A percentile compares a stretch with the other conserved stretches of the same genome.
Evolutionary conservation across 176 grass and related monocot genomes (phyloP).

Genomic region (Panicum miliaceum): DNA sequence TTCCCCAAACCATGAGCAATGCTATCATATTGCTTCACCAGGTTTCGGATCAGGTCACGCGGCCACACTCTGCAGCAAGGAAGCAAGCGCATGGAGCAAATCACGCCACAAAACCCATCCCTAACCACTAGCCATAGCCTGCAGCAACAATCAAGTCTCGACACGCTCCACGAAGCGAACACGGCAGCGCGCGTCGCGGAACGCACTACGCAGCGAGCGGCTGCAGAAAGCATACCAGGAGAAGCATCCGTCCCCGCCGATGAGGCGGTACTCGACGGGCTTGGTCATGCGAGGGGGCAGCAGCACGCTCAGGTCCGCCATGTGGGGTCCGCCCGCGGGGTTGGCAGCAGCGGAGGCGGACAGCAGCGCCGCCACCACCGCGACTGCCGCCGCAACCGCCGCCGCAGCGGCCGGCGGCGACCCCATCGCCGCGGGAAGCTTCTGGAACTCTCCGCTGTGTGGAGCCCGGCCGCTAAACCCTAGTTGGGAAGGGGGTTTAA

Average conservation of each 20-base stretch:
- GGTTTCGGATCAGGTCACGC: background rate
- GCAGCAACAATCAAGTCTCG: background rate
- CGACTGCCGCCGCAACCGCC: conserved; percentile 27
- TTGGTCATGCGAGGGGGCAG: conserved; percentile 82
- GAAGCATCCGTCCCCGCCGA: conserved; percentile 87
- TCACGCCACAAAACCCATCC: conserved; percentile 10
- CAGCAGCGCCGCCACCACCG: conserved; percentile 20
- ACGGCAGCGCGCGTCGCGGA: background rate
- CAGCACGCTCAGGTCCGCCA: conserved; percentile 93
- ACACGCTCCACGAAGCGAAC: background rate
- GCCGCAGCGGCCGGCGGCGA: conserved; percentile 36
- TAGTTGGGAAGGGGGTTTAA: conserved; percentile 47
- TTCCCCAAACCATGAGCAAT: background rate
- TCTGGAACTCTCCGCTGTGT: background rate
- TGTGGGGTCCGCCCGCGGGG: conserved; percentile 64
- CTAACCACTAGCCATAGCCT: background rate
- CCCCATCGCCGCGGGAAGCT: conserved; percentile 37
- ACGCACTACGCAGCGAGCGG: background rate
- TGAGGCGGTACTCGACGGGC: conserved; percentile 78
- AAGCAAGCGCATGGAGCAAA: conserved; percentile 5
- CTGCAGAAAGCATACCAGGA: conserved; percentile 56
- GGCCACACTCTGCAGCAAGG: background rate
- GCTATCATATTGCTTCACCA: too few species aligned
- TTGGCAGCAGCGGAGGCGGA: conserved; percentile 15
- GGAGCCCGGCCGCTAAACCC: conserved; percentile 56